Base-by-base conservation (phyloP, 2,329 filamentous ascomycete genomes). In the Penicillium sp. region DNA sequence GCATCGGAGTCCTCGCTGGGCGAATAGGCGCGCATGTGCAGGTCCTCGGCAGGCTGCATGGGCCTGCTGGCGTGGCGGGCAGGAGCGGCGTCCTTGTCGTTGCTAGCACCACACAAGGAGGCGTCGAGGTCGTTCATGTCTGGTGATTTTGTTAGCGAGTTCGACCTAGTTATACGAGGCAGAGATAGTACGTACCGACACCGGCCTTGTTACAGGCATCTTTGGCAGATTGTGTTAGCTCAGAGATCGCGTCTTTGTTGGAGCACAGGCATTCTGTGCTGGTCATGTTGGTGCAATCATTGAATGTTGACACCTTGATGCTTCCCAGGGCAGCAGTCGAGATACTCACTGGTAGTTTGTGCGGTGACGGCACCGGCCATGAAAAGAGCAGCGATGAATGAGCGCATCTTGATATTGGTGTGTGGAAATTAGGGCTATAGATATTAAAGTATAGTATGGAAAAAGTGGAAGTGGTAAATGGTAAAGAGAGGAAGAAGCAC, bases 1-100 rank as follows among this genome's bases (percentile, higher is more conserved):
- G 33, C 33, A 3, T 46, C 39, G 4, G 23, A 13, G n/a, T 27
- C 25, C 9, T 50, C 45, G 38, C 38, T 40, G 12, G 50, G 49
- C 0, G 49, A 44, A 33, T 46, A 54, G 28, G 56, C 59, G 8
- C 59, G 58, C 50, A 54, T 50, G 23, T 24, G 12, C 23, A 35
- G 13, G 37, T 43, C 37, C n/a, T n/a, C 43, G 13, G 47, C 54
- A 7, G 42, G 56, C 24, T 56, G 12, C 59, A 61, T 61, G 38
- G 59, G 59, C 6, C 37, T 49, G 46, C 54, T 54, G 18, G 52
- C 54, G 37, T 61, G 56, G n/a, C 58, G 53, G 29, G 48, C 47
- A 1, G 56, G 52, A 1, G 47, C 46, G 6, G 46, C 38, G 6
- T n/a, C 10, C 12, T 31, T 35, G 20, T 31, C 8, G 28, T 39